phyloP scores from a whole-genome alignment of 2,329 filamentous ascomycete species.

The Colletotrichum liaoningense region DNA sequence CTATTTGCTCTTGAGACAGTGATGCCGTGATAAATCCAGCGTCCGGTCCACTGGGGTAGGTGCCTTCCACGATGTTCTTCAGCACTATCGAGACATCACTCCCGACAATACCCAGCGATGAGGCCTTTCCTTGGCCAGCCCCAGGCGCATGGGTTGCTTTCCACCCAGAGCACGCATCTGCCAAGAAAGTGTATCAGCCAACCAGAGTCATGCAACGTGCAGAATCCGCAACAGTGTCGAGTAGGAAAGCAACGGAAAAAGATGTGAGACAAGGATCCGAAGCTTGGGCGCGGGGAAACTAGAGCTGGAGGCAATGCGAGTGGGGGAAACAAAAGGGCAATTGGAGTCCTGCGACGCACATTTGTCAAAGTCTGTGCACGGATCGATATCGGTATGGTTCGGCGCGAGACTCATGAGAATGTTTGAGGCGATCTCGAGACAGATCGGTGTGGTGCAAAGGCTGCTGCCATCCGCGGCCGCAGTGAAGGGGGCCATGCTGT shows the following conservation, averaged over 20 bases:
- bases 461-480: neutral
- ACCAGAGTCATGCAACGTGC: neutral
- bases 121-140: slow-evolving; percentile 68
- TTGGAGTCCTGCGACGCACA: slow-evolving; percentile 38
- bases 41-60: slow-evolving; percentile 58
- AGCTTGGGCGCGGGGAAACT: neutral
- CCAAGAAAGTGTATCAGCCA: slow-evolving; percentile 19
- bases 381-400: slow-evolving; percentile 71
- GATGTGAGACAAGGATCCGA: neutral
- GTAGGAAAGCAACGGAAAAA: neutral
- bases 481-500: slow-evolving; percentile 14
- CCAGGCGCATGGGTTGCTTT: slow-evolving; percentile 71
- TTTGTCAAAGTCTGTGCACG: slow-evolving; percentile 75
- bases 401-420: slow-evolving; percentile 41
- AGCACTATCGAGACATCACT: slow-evolving; percentile 68
- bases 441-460: slow-evolving; percentile 41
- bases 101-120: slow-evolving; percentile 68
- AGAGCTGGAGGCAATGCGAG: slow-evolving; percentile 5
- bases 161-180: slow-evolving; percentile 74
- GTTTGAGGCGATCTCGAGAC: slow-evolving; percentile 43
- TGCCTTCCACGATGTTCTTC: slow-evolving; percentile 71
- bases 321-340: neutral
- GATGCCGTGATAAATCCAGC: slow-evolving; percentile 41
- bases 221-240: neutral
- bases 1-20: slow-evolving; percentile 50